These are phyloP conservation scores for Boletus semigastroideus DNA, from an alignment of 1,284 basidiomycete species.

Conservation along the genomic window DNA sequence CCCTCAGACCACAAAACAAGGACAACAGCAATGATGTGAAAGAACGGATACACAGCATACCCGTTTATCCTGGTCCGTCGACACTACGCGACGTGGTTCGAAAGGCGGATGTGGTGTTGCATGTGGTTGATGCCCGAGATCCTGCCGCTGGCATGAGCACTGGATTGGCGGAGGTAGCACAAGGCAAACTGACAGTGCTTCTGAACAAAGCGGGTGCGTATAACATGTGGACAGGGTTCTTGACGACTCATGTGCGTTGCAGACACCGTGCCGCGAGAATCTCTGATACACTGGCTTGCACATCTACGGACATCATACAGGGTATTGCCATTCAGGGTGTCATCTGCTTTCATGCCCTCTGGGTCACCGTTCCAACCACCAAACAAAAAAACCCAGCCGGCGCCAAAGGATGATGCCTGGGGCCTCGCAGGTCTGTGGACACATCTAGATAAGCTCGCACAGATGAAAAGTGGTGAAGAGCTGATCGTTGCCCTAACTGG, in stretches of 20 bases:
- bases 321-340: slow-evolving; percentile 81
- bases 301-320: slow-evolving; percentile 69
- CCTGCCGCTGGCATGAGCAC: slow-evolving; percentile 45
- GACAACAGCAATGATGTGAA: slow-evolving; percentile 26
- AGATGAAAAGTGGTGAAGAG: slow-evolving; percentile 44
- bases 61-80: slow-evolving; percentile 69
- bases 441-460: slow-evolving; percentile 46
- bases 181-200: slow-evolving; percentile 63
- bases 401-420: slow-evolving; percentile 51
- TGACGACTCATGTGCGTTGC: slow-evolving; percentile 11
- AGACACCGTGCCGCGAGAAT: slow-evolving; percentile 86
- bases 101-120: slow-evolving; percentile 79
- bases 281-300: slow-evolving; percentile 74
- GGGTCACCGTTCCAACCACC: slow-evolving; percentile 30
- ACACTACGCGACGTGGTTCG: slow-evolving; percentile 75
- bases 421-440: slow-evolving; percentile 53
- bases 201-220: slow-evolving; percentile 85
- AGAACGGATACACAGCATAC: slow-evolving; percentile 53
- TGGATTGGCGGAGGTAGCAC: slow-evolving; percentile 31
- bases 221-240: slow-evolving; percentile 4
- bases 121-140: slow-evolving; percentile 87
- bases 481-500: slow-evolving; percentile 75
- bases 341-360: slow-evolving; percentile 61
- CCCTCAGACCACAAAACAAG: slow-evolving; percentile 2
- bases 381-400: slow-evolving; percentile 39